These are phyloP conservation scores for Elaeis oleifera DNA, from an alignment of 202 grass and related monocot species.

Conservation along the genomic window DNA sequence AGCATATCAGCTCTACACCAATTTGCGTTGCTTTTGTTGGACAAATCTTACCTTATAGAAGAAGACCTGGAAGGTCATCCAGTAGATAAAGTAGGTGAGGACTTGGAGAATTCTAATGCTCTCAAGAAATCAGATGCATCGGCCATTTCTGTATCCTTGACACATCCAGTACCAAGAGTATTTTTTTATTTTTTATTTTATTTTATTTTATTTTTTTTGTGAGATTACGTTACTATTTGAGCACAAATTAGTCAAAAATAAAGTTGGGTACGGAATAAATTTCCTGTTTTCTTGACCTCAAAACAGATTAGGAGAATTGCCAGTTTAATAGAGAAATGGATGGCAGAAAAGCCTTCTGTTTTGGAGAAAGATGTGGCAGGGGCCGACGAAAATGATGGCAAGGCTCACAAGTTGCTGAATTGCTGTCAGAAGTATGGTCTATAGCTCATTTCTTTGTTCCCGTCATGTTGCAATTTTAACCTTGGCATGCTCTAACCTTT, in stretches of 20 bases:
- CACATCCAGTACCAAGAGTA: background rate
- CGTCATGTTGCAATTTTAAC: too few species aligned
- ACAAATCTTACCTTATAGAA: constrained; percentile 50
- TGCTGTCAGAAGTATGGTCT: constrained; percentile 45
- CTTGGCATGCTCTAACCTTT: too few species aligned
- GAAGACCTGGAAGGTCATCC: constrained; percentile 54
- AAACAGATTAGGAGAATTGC: constrained; percentile 49
- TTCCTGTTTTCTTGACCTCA: constrained; percentile 27
- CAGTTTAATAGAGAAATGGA: constrained; percentile 60
- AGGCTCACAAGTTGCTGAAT: constrained; percentile 37
- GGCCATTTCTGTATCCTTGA: constrained; percentile 66
- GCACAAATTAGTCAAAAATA: background rate
- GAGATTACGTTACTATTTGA: constrained; percentile 18
- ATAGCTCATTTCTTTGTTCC: background rate
- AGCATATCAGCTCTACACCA: constrained; percentile 27
- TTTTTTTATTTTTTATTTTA: background rate
- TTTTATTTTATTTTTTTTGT: background rate
- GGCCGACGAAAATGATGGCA: constrained; percentile 20
- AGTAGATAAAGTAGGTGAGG: constrained; percentile 20
- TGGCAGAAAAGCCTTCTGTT: constrained; percentile 27
- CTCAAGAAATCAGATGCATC: constrained; percentile 33
- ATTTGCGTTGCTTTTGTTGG: constrained; percentile 47
- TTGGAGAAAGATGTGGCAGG: constrained; percentile 9
- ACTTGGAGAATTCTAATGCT: constrained; percentile 18
- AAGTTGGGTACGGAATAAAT: background rate